Percentiles rank a stretch among this genome's conserved stretches.
Evolutionary conservation across 2,329 filamentous ascomycete genomes (phyloP).

Genomic region (Aspergillus uvarum): DNA sequence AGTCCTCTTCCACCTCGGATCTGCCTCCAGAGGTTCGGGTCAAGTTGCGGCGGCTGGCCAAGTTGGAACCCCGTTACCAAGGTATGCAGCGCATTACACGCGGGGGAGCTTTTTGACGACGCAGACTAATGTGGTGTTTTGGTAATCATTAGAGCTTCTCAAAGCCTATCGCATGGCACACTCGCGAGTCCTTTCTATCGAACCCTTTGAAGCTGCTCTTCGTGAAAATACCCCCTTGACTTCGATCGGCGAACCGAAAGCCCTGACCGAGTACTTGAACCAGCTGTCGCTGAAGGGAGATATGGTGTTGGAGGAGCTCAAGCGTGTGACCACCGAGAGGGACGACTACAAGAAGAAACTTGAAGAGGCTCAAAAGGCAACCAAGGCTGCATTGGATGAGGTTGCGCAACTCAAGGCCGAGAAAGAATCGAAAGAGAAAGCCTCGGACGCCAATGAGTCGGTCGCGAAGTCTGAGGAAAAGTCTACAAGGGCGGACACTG

Average conservation of each 20-base stretch:
- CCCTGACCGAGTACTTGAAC: conserved; percentile 84
- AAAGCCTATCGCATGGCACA: conserved; percentile 92
- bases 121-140: background rate
- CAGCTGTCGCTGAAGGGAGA: conserved; percentile 82
- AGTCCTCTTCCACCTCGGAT: conserved; percentile 46
- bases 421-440: conserved; percentile 22
- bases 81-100: conserved; percentile 50
- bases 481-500: conserved; percentile 18
- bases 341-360: conserved; percentile 76
- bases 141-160: conserved; percentile 66
- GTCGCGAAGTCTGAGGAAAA: conserved; percentile 7
- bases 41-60: conserved; percentile 83
- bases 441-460: conserved; percentile 9
- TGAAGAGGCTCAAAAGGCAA: conserved; percentile 65
- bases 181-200: conserved; percentile 79
- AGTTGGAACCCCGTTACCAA: conserved; percentile 81
- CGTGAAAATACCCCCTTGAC: conserved; percentile 90
- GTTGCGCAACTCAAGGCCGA: conserved; percentile 54
- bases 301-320: conserved; percentile 92
- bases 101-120: background rate
- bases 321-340: conserved; percentile 77
- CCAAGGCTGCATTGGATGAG: conserved; percentile 64
- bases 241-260: conserved; percentile 80
- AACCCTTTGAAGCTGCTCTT: conserved; percentile 87
- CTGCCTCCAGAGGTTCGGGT: conserved; percentile 71